Percentiles rank a stretch among this genome's conserved stretches.
phyloP scores from a whole-genome alignment of 306 rosid genomes.

The Lupinus albus region DNA sequence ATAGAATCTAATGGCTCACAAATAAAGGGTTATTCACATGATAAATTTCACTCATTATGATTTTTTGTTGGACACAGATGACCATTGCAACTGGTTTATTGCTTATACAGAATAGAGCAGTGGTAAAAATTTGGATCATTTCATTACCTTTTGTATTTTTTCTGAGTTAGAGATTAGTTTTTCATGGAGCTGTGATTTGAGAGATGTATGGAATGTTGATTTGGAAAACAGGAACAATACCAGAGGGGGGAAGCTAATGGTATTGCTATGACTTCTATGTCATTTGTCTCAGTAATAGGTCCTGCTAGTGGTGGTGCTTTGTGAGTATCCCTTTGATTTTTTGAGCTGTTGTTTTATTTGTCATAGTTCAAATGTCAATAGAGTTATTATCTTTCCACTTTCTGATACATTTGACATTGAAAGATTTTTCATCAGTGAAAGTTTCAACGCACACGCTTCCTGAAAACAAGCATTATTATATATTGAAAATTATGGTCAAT shows the following conservation, averaged over 20 bases:
- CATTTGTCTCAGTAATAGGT: conserved; percentile 80
- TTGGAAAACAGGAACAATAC: conserved; percentile 63
- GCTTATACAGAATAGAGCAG: conserved; percentile 76
- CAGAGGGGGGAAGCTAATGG: conserved; percentile 97
- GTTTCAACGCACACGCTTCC: background rate
- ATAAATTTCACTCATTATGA: conserved; percentile 6
- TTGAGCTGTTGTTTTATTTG: background rate
- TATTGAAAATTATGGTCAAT: background rate
- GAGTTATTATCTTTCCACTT: background rate
- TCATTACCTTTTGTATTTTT: background rate
- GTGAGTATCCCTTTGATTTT: conserved; percentile 51
- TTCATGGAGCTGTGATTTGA: conserved; percentile 1
- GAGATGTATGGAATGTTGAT: conserved; percentile 24
- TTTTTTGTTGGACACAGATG: conserved; percentile 32
- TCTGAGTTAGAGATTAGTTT: background rate
- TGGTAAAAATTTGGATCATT: conserved; percentile 57
- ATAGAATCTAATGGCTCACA: no score
- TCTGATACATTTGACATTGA: background rate
- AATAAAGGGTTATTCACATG: background rate
- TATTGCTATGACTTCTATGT: conserved; percentile 76
- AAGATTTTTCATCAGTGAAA: background rate
- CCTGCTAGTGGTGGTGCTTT: conserved; percentile 84
- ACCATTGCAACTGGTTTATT: conserved; percentile 51
- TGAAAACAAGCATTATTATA: background rate
- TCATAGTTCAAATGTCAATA: background rate